Conservation (phyloP, 495 filamentous ascomycete genomes). For the Neurospora sp. region DNA sequence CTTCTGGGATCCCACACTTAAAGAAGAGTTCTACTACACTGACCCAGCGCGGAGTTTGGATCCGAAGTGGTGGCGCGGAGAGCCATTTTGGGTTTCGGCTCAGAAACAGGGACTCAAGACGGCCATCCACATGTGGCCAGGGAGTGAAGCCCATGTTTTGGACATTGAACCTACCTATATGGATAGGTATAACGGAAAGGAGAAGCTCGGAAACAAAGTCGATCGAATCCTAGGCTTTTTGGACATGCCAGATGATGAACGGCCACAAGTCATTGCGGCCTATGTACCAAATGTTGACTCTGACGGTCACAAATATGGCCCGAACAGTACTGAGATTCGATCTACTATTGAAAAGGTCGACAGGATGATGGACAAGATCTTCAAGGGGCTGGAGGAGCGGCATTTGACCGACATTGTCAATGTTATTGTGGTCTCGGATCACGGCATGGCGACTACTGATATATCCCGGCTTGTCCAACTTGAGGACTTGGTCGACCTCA, state of each 20-base stretch:
- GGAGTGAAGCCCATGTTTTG: slow-evolving; percentile 72
- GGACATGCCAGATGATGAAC: slow-evolving; percentile 65
- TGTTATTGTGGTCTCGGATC: slow-evolving; percentile 94
- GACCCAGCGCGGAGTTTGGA: slow-evolving; percentile 61
- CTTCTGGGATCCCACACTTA: slow-evolving; percentile 73
- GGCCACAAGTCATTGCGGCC: slow-evolving; percentile 85
- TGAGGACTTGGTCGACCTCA: slow-evolving; percentile 76
- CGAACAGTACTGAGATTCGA: slow-evolving; percentile 85
- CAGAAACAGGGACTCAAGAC: slow-evolving; percentile 64
- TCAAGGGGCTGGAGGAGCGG: slow-evolving; percentile 65
- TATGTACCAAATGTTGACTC: slow-evolving; percentile 89
- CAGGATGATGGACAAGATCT: slow-evolving; percentile 62
- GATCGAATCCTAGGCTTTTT: slow-evolving; percentile 67
- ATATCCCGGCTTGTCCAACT: slow-evolving; percentile 75
- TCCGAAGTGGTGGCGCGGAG: slow-evolving; percentile 85
- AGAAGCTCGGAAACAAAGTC: slow-evolving; percentile 63
- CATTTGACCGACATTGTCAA: slow-evolving; percentile 88
- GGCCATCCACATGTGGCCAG: slow-evolving; percentile 98
- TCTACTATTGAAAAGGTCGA: slow-evolving; percentile 67
- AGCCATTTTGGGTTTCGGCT: slow-evolving; percentile 89
- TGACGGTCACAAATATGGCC: slow-evolving; percentile 79
- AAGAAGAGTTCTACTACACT: slow-evolving; percentile 82
- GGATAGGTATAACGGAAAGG: slow-evolving; percentile 74
- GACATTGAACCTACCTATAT: slow-evolving; percentile 60
- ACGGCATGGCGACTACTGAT: slow-evolving; percentile 94